phyloP scores from a whole-genome alignment of 148 eudicot species.

The Rhododendron molle region DNA sequence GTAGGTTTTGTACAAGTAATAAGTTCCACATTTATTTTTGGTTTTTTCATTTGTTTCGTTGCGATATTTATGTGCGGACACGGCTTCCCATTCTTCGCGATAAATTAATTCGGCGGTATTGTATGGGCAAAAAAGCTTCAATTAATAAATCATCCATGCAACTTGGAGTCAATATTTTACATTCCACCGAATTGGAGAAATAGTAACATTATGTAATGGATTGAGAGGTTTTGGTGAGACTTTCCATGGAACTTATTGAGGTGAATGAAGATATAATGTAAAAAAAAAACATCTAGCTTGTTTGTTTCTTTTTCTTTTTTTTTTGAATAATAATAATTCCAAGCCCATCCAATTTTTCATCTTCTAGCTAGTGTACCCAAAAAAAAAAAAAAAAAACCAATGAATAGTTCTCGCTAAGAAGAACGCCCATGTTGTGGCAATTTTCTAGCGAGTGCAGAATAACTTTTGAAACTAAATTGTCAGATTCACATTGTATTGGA shows the following conservation, averaged over 20 bases:
- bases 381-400: too few relatives aligned
- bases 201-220: neutral
- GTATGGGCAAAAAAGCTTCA: neutral
- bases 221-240: neutral
- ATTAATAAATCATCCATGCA: neutral
- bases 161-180: neutral
- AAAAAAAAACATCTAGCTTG: neutral
- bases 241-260: neutral
- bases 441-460: too few relatives aligned
- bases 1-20: constrained; percentile 1
- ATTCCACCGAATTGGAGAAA: neutral
- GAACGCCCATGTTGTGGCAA: too few relatives aligned
- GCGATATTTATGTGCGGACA: neutral
- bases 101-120: neutral
- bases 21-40: neutral
- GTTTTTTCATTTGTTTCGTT: neutral
- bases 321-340: too few relatives aligned
- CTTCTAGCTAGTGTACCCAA: too few relatives aligned
- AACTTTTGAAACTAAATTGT: neutral
- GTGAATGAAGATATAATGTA: neutral
- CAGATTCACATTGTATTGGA: neutral
- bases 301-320: too few relatives aligned
- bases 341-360: too few relatives aligned
- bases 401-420: too few relatives aligned
- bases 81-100: neutral